Percentiles rank a stretch among this genome's conserved stretches.
phyloP scores from a whole-genome alignment of 257 asterid species.

The Capsicum chinense region DNA sequence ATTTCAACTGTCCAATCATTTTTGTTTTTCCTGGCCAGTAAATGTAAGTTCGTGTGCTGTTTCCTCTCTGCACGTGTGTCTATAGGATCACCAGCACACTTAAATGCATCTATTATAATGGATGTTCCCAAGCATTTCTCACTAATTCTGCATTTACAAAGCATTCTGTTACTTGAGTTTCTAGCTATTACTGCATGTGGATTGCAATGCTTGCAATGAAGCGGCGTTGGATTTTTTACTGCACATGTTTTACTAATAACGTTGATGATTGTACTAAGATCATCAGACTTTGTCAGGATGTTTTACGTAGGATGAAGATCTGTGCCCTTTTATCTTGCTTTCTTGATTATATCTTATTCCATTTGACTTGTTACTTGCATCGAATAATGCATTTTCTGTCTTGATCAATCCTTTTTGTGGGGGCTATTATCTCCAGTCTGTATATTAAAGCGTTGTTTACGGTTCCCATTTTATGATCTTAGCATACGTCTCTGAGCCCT shows the following conservation, averaged over 20 bases:
- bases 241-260: not conserved
- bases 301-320: not conserved
- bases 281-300: not conserved
- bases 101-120: not conserved
- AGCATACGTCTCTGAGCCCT: constrained; percentile 89
- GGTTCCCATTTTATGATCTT: constrained; percentile 31
- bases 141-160: not conserved
- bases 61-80: not conserved
- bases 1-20: constrained; percentile 68
- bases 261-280: not conserved
- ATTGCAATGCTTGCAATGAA: not conserved
- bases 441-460: not conserved
- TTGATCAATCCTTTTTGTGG: not conserved
- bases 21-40: constrained; percentile 80
- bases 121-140: not conserved
- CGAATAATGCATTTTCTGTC: not conserved
- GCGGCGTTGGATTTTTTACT: not conserved
- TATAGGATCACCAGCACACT: not conserved
- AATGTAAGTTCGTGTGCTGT: constrained; percentile 33
- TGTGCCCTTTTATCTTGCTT: not conserved
- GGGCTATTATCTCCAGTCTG: not conserved
- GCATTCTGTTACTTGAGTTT: not conserved
- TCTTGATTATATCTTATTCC: not conserved
- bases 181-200: not conserved
- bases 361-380: not conserved